Percentiles rank a stretch among this genome's conserved stretches.
phyloP scores from a whole-genome alignment of 192 early-diverging fungal species.

The Umbelopsis vinacea region DNA sequence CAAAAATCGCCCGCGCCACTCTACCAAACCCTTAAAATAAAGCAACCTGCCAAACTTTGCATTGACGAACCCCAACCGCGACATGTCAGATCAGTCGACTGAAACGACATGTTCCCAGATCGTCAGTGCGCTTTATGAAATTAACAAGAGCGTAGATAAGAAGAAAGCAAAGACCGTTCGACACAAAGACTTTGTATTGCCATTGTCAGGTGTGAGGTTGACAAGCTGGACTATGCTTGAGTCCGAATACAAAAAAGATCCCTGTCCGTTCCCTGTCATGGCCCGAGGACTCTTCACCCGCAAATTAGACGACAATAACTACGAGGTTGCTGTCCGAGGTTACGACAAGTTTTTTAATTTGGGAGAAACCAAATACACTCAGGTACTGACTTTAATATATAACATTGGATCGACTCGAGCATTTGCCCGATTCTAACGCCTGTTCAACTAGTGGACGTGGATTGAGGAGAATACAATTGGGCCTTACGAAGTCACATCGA shows the following conservation, averaged over 20 bases:
- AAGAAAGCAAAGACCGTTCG: conserved; percentile 15
- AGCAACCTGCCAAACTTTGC: background rate
- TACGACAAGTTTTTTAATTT: conserved; percentile 99
- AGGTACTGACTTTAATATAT: conserved; percentile 33
- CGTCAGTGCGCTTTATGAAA: background rate
- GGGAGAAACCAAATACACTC: conserved; percentile 62
- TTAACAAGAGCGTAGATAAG: background rate
- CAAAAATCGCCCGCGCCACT: background rate
- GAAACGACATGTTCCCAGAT: background rate
- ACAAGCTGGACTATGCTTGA: conserved; percentile 73
- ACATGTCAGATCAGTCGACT: background rate
- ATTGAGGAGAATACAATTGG: conserved; percentile 68
- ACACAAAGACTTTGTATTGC: background rate
- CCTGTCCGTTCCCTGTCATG: conserved; percentile 66
- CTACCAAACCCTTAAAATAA: no score
- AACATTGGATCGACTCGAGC: no score
- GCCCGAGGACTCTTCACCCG: conserved; percentile 85
- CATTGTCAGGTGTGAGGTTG: conserved; percentile 9
- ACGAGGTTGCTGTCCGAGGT: conserved; percentile 80
- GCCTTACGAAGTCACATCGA: conserved; percentile 91
- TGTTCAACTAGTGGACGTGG: conserved; percentile 48
- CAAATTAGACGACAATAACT: conserved; percentile 28
- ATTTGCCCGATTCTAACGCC: background rate
- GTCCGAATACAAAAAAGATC: conserved; percentile 67
- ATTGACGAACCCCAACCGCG: background rate